Percentiles rank a stretch among this genome's conserved stretches.
These are phyloP conservation scores for Chrysopogon serrulatus DNA, from an alignment of 176 grass and related monocot genomes.

Conservation along the genomic window DNA sequence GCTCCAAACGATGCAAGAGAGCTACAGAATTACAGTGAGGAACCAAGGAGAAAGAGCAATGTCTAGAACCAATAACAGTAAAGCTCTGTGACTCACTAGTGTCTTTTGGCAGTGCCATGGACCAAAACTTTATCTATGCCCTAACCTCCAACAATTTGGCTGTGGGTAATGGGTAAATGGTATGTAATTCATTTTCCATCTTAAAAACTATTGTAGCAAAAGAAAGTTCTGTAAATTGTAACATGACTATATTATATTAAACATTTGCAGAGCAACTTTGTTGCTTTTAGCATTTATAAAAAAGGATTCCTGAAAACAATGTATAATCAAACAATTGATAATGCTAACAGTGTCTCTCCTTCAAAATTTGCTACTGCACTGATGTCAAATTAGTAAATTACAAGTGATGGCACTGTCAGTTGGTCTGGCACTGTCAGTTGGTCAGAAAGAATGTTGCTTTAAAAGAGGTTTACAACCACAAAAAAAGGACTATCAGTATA, in stretches of 20 bases:
- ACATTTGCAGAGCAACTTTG: background rate
- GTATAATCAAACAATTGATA: background rate
- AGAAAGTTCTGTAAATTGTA: background rate
- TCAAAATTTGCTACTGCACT: background rate
- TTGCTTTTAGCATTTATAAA: background rate
- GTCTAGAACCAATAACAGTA: too few species aligned
- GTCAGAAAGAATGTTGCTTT: background rate
- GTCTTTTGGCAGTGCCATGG: background rate
- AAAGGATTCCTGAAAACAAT: background rate
- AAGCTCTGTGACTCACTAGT: too few species aligned
- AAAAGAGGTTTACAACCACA: background rate
- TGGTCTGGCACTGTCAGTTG: background rate
- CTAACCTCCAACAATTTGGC: background rate
- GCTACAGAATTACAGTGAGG: too few species aligned
- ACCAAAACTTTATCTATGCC: background rate
- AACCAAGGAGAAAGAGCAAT: too few species aligned
- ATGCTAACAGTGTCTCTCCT: background rate
- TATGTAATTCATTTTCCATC: background rate
- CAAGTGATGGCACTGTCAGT: background rate
- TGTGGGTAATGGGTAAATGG: background rate
- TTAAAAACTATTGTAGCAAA: background rate
- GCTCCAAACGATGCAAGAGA: background rate
- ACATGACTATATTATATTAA: background rate
- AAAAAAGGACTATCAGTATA: background rate
- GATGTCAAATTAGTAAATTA: background rate